Evolutionary conservation across 768 basidiomycete species (phyloP).

Genomic region (Termitomyces bulborhizus): DNA sequence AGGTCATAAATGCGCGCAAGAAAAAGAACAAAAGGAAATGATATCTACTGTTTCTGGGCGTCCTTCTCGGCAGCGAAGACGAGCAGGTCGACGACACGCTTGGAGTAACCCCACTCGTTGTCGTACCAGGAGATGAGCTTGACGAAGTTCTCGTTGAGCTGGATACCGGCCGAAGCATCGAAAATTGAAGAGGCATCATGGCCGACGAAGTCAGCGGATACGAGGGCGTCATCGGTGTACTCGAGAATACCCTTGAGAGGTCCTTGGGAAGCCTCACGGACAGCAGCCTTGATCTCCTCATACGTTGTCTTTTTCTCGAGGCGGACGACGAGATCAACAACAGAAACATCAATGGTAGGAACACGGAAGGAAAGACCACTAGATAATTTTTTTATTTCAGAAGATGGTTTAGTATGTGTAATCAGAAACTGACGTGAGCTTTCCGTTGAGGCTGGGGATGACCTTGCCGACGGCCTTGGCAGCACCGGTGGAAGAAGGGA

Average conservation of each 20-base stretch:
- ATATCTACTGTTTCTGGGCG: slow-evolving; percentile 20
- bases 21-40: not conserved
- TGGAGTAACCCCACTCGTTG: slow-evolving; percentile 94
- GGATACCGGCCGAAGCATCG: slow-evolving; percentile 90
- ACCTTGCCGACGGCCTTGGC: slow-evolving; percentile 99
- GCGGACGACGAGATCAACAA: slow-evolving; percentile 95
- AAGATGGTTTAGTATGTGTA: not conserved
- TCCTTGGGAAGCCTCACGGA: slow-evolving; percentile 75
- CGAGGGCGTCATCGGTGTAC: slow-evolving; percentile 92
- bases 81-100: slow-evolving; percentile 87
- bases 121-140: slow-evolving; percentile 97
- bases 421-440: slow-evolving; percentile 74
- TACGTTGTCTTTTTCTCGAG: slow-evolving; percentile 82
- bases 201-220: slow-evolving; percentile 92
- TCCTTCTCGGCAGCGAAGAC: slow-evolving; percentile 77
- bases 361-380: slow-evolving; percentile 97
- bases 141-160: slow-evolving; percentile 88
- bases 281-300: slow-evolving; percentile 81
- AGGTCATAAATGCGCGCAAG: not conserved
- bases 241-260: slow-evolving; percentile 69
- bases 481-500: slow-evolving; percentile 97
- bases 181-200: slow-evolving; percentile 80
- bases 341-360: slow-evolving; percentile 93
- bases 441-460: slow-evolving; percentile 93
- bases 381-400: slow-evolving; percentile 1